Evolutionary conservation across 768 basidiomycete species (phyloP).

Genomic region (Lenzites betulinus): DNA sequence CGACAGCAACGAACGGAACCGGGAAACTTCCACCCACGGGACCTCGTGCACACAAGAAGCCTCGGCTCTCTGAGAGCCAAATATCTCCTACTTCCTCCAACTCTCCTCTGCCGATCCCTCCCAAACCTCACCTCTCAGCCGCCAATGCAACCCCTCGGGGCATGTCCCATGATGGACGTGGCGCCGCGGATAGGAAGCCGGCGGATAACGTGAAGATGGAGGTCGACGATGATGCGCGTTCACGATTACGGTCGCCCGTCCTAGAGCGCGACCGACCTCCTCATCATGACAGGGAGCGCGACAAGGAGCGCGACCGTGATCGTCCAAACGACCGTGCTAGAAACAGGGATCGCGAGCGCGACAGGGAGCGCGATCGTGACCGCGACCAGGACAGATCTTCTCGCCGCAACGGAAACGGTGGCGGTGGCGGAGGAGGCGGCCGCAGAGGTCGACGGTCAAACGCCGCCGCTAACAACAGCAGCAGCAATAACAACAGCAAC

Average conservation of each 20-base stretch:
- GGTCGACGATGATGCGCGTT: constrained; percentile 53
- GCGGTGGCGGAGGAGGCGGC: constrained; percentile 41
- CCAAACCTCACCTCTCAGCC: constrained; percentile 22
- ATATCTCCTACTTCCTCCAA: constrained; percentile 17
- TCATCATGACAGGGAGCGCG: constrained; percentile 38
- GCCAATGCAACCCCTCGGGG: constrained; percentile 22
- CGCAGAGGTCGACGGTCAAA: constrained; percentile 27
- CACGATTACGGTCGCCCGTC: constrained; percentile 44
- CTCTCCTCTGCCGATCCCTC: constrained; percentile 7
- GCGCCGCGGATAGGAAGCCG: constrained; percentile 25
- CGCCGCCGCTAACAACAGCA: constrained; percentile 5
- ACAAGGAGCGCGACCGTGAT: constrained; percentile 40
- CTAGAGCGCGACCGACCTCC: constrained; percentile 37
- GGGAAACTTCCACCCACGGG: constrained; percentile 71
- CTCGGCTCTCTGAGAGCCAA: constrained; percentile 61
- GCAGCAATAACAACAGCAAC: neutral
- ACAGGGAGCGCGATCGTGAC: constrained; percentile 40
- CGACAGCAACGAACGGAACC: constrained; percentile 26
- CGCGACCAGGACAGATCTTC: constrained; percentile 36
- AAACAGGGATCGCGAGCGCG: constrained; percentile 38
- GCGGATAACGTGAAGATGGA: constrained; percentile 36
- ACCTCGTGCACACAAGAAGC: constrained; percentile 80
- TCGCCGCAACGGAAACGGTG: constrained; percentile 46
- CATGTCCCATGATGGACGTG: constrained; percentile 27
- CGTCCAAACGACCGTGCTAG: constrained; percentile 38